Percentiles rank a stretch among this genome's conserved stretches.
Evolutionary conservation across 192 early-diverging fungal species (phyloP).

Genomic region (Spizellomyces sp.): DNA sequence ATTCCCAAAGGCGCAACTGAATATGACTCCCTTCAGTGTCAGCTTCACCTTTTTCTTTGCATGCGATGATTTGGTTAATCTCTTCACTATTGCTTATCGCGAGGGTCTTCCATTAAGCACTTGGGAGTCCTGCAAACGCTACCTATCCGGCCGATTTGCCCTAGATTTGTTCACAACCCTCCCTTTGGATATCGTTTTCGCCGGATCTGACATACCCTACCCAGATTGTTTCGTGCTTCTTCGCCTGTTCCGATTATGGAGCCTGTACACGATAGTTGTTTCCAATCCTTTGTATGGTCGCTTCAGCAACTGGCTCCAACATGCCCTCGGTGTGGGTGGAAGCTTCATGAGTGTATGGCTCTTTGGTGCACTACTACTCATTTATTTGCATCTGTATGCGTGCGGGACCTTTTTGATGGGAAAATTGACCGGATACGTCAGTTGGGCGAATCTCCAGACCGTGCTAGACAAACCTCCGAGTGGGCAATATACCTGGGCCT

Average conservation of each 20-base stretch:
- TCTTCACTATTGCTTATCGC: neutral
- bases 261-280: conserved; percentile 26
- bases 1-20: conserved; percentile 7
- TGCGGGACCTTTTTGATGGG: conserved; percentile 44
- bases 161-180: conserved; percentile 31
- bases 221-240: conserved; percentile 7
- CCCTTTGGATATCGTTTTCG: conserved; percentile 45
- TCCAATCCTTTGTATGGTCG: conserved; percentile 30
- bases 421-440: conserved; percentile 23
- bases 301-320: conserved; percentile 19
- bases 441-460: conserved; percentile 28
- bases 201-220: neutral
- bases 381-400: conserved; percentile 45
- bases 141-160: conserved; percentile 20
- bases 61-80: neutral
- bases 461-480: conserved; percentile 21
- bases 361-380: conserved; percentile 31
- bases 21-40: conserved; percentile 28
- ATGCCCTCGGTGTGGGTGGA: conserved; percentile 36
- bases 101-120: conserved; percentile 8
- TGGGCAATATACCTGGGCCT: conserved; percentile 44
- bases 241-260: conserved; percentile 8
- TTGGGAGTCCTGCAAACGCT: neutral
- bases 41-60: conserved; percentile 14
- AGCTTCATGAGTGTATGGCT: conserved; percentile 47